A percentile compares a stretch with the other conserved stretches of the same genome.
These are phyloP conservation scores for Carex arenaria DNA, from an alignment of 202 grass and related monocot genomes.

Conservation along the genomic window DNA sequence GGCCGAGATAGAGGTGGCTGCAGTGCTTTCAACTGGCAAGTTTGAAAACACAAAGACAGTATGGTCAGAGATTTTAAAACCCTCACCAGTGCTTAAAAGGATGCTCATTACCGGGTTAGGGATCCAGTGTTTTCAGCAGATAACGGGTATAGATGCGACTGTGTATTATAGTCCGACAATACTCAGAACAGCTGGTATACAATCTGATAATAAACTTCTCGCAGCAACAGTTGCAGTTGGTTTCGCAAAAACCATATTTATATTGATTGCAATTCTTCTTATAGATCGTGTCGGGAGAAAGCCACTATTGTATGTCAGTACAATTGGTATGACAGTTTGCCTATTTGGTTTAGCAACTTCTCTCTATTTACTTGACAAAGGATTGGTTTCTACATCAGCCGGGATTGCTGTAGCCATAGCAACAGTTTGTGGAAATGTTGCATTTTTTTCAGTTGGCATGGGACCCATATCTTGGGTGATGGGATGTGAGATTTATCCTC, in stretches of 20 bases:
- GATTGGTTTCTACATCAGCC: slow-evolving; percentile 25
- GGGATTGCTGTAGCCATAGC: slow-evolving; percentile 42
- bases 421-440: slow-evolving; percentile 69
- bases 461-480: slow-evolving; percentile 75
- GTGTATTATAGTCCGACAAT: slow-evolving; percentile 89
- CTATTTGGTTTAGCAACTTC: slow-evolving; percentile 33
- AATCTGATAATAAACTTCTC: slow-evolving; percentile 61
- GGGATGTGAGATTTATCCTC: slow-evolving; percentile 77
- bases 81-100: slow-evolving; percentile 38
- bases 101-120: slow-evolving; percentile 62
- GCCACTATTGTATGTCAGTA: slow-evolving; percentile 62
- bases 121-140: slow-evolving; percentile 70
- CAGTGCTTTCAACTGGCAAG: not conserved
- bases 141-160: slow-evolving; percentile 65
- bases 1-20: slow-evolving; percentile 58
- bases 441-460: slow-evolving; percentile 77
- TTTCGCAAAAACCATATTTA: slow-evolving; percentile 54
- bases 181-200: slow-evolving; percentile 53
- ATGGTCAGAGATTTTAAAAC: slow-evolving; percentile 49
- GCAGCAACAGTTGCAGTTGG: slow-evolving; percentile 70
- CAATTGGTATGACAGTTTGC: slow-evolving; percentile 57
- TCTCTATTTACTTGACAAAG: slow-evolving; percentile 33
- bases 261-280: slow-evolving; percentile 58
- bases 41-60: slow-evolving; percentile 32
- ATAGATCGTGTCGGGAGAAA: slow-evolving; percentile 63